Evolutionary conservation across 1,139 yeast genomes (phyloP).

Genomic region (Entelexis sorbosivorans): DNA sequence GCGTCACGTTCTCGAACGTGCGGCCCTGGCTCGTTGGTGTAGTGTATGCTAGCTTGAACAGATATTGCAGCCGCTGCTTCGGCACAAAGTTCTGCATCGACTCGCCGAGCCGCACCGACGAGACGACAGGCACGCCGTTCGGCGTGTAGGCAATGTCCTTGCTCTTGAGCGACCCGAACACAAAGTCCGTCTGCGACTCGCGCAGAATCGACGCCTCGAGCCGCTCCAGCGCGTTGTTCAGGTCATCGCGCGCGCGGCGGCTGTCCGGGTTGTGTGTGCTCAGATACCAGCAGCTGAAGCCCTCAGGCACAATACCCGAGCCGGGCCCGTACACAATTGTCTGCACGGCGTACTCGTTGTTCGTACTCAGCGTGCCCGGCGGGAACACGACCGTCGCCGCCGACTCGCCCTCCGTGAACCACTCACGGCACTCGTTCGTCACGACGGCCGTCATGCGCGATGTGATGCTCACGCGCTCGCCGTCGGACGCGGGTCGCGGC

Average conservation of each 20-base stretch:
- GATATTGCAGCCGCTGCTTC: conserved; percentile 60
- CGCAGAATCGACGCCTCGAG: conserved; percentile 71
- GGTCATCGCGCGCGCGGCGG: conserved; percentile 55
- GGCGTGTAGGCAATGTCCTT: conserved; percentile 45
- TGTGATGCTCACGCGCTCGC: conserved; percentile 28
- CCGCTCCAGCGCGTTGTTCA: conserved; percentile 68
- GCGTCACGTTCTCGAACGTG: conserved; percentile 35
- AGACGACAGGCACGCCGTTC: conserved; percentile 57
- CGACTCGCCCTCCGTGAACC: conserved; percentile 79
- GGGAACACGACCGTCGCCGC: conserved; percentile 90
- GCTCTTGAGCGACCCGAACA: conserved; percentile 44
- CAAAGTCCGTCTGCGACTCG: conserved; percentile 52
- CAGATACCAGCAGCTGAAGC: conserved; percentile 82
- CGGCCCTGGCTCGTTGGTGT: conserved; percentile 35
- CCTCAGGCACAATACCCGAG: conserved; percentile 79
- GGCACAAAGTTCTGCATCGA: conserved; percentile 77
- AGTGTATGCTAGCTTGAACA: conserved; percentile 70
- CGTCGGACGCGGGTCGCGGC: conserved; percentile 8
- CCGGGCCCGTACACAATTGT: conserved; percentile 82
- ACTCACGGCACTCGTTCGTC: conserved; percentile 75
- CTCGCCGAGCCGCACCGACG: conserved; percentile 77
- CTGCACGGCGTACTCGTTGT: conserved; percentile 66
- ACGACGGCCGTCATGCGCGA: conserved; percentile 75
- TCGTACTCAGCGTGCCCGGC: conserved; percentile 62
- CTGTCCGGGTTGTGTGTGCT: conserved; percentile 50